phyloP scores from a whole-genome alignment of 2,329 filamentous ascomycete genomes.

The Penicillium sp. region DNA sequence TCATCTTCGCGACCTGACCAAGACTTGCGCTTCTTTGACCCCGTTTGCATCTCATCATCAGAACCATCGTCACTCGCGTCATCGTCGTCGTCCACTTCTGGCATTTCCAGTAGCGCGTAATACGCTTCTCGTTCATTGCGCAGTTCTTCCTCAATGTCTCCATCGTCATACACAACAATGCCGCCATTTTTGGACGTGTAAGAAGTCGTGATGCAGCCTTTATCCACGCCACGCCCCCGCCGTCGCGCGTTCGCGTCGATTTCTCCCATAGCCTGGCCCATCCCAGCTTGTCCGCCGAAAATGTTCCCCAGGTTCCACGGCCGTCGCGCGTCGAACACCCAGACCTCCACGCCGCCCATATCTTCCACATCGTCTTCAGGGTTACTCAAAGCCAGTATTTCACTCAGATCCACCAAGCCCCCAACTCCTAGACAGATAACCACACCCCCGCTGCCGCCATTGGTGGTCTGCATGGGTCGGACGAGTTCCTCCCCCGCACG shows the following conservation, averaged over 20 bases:
- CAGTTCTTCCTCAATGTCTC: constrained; percentile 87
- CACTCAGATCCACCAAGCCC: constrained; percentile 83
- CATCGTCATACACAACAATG: constrained; percentile 92
- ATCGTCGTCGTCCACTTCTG: constrained; percentile 78
- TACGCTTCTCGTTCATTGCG: constrained; percentile 76
- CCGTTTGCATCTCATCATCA: constrained; percentile 54
- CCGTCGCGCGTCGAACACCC: constrained; percentile 87
- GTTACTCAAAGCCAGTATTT: constrained; percentile 75
- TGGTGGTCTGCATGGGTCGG: constrained; percentile 79
- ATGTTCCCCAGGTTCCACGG: constrained; percentile 96
- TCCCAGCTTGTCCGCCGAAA: constrained; percentile 71
- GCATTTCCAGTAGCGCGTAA: constrained; percentile 84
- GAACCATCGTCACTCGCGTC: constrained; percentile 62
- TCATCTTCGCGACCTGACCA: constrained; percentile 72
- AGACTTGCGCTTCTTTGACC: constrained; percentile 72
- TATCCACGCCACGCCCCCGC: constrained; percentile 67
- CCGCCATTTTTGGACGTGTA: constrained; percentile 83
- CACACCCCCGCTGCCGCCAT: constrained; percentile 82
- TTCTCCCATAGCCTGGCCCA: constrained; percentile 53
- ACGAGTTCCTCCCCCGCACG: constrained; percentile 78
- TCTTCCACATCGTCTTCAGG: constrained; percentile 62
- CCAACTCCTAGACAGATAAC: constrained; percentile 93
- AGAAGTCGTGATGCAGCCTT: constrained; percentile 68
- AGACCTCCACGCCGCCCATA: constrained; percentile 87
- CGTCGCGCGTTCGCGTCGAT: constrained; percentile 45